Evolutionary conservation across 306 rosid genomes (phyloP), one percentile per base, ranked within the genome.

Genomic region (Hippophae rhamnoides): DNA sequence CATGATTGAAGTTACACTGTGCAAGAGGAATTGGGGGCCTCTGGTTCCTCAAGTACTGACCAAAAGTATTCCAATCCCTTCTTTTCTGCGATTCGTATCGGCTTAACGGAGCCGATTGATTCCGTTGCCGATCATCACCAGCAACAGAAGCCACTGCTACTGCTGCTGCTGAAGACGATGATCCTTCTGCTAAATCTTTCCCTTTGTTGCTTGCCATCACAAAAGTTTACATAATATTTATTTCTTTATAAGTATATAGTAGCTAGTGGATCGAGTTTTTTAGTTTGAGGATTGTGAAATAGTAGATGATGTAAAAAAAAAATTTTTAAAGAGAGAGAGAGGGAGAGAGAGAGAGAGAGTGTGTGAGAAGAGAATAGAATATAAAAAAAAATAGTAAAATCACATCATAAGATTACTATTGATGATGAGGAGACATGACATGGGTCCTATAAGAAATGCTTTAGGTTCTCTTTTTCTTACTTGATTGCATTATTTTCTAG

Each of bases 51-150:
- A 81, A 55, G 67, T 78, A 81, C 64, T 81, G 87, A 41, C 87
- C 87, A 12, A 78, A 81, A 0, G 87, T 78, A 63, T 78, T 75
- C 87, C 87, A 81, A 45, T 78, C 87, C 14, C 87, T 54, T 72
- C 81, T 31, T 72, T 81, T 81, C 64, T 81, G 86, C 5, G 86
- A 81, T 51, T 78, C 86, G 5, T 81, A 81, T 43, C 87, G 74
- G 60, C 84, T 81, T 42, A 69, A 69, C 1, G 71, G 77, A n/a
- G 72, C 69, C 0, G 81, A 67, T 5, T 57, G 61, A 5, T 46
- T 57, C 38, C 52, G 60, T 26, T 60, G 57, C n/a, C 61, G 56
- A 1, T 57, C 67, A 1, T 61, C 68, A 13, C 6, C 48, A 40
- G 13, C 42, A 41, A 41, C 63, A 3, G 44, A 41, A 6, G 60